Evolutionary conservation across 129 eudicot species (phyloP).

Genomic region (Silybum marianum): DNA sequence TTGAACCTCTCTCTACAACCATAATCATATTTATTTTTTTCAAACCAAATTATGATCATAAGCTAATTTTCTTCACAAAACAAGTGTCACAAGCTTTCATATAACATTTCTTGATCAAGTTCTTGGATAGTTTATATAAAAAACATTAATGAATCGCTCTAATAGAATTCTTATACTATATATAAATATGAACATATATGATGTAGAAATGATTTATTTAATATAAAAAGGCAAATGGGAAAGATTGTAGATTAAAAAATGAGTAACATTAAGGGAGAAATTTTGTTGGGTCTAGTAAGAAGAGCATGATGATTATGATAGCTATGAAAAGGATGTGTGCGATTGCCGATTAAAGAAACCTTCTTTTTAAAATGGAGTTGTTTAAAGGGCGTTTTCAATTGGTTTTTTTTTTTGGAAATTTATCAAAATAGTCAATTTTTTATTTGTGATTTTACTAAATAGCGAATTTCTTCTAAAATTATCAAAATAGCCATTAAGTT

Average conservation of each 20-base stretch:
- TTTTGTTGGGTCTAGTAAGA: conserved; percentile 16
- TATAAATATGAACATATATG: no score
- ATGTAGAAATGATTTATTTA: not conserved
- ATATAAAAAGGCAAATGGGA: not conserved
- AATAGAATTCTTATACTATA: no score
- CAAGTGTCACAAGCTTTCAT: not conserved
- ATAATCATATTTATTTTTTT: not conserved
- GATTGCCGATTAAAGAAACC: conserved; percentile 17
- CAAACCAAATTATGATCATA: not conserved
- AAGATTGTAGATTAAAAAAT: not conserved
- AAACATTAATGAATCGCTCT: not conserved
- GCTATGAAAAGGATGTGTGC: conserved; percentile 39
- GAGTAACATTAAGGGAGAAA: not conserved
- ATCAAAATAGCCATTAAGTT: no score
- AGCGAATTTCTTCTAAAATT: no score
- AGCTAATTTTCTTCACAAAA: not conserved
- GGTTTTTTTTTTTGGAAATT: not conserved
- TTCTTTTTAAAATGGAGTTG: not conserved
- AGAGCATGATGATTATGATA: conserved; percentile 3
- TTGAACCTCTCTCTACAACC: no score
- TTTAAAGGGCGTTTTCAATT: conserved; percentile 6
- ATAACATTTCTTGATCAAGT: not conserved
- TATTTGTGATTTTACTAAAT: no score
- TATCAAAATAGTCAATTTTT: no score
- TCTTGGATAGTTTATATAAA: not conserved